Base-by-base conservation (phyloP, 495 filamentous ascomycete species). In the Neurospora cerealis region DNA sequence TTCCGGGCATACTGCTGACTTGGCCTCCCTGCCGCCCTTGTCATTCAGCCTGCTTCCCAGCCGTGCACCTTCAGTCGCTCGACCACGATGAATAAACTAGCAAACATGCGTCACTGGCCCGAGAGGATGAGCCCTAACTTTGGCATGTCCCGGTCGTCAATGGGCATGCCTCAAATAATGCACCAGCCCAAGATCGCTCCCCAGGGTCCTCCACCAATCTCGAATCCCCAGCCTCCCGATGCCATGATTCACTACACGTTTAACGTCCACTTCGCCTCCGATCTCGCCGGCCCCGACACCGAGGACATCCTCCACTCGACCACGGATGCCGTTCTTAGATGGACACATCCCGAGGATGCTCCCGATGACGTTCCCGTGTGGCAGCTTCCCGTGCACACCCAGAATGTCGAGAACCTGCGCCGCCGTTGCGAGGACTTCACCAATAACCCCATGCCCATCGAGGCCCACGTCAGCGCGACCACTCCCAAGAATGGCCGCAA, bases 21-120 rank as follows among this genome's bases (percentile, higher is more conserved):
- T 72, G 71, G 44, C 74, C 76, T 71, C 76, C 71, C 76, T 75
- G 72, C 73, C 73, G 42, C 73, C 75, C 72, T 71, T 77, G 79
- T 73, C 73, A 71, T 71, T 69, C 66, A 70, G 72, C 72, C 72
- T 66, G 54, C 54, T 66, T 66, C 32, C 7, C 32, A 32, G 28
- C 15, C 54, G 28, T 66, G 54, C 54, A 66, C 54, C 44, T 70
- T 70, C 75, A 69, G 70, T 34, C 74, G 74, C 79, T 74, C 74
- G 71, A 72, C 75, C 80, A 89, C 73, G 80, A 97, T 97, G 94
- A 95, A 97, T 87, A 96, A 95, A 85, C 91, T 97, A 80, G 90
- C 91, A 83, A 95, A 93, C 84, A 93, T 96, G 88, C 92, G 94
- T 86, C 93, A 96, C 90, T 95, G 93, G 88, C 93, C 92, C 87